Conservation (phyloP, 2,329 filamentous ascomycete species). For the Colletotrichum sp. region DNA sequence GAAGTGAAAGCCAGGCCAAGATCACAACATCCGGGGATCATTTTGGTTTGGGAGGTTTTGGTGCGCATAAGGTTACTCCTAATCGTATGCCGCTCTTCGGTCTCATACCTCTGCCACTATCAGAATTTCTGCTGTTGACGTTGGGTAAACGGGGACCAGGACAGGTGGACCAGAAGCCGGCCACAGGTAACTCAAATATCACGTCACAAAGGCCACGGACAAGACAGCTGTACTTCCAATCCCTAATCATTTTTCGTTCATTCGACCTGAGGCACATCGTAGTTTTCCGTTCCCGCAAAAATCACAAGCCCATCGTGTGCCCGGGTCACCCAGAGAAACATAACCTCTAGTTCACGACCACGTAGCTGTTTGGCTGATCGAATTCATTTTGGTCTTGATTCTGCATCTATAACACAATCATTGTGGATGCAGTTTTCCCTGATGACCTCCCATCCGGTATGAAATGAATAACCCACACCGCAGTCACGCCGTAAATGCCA, state of each 20-base stretch:
- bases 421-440: constrained; percentile 29
- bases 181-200: no score
- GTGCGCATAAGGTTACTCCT: background rate
- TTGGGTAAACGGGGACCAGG: no score
- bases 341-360: constrained; percentile 35
- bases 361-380: constrained; percentile 35
- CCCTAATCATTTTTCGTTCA: constrained; percentile 22
- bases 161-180: no score
- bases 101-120: background rate
- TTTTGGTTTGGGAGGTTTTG: background rate
- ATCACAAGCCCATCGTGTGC: constrained; percentile 21
- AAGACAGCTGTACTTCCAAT: background rate
- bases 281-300: constrained; percentile 23
- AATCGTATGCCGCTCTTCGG: no score
- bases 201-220: background rate
- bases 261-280: constrained; percentile 21
- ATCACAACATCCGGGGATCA: background rate
- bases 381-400: constrained; percentile 26
- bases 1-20: background rate
- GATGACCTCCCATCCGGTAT: constrained; percentile 27
- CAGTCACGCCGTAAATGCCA: constrained; percentile 60
- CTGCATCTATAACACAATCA: constrained; percentile 51
- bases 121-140: background rate
- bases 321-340: constrained; percentile 16
- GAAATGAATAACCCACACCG: constrained; percentile 47